Percentiles rank a stretch among this genome's conserved stretches.
These are phyloP conservation scores for Hibiscus tridactylites DNA, from an alignment of 345 rosid genomes.

Conservation along the genomic window DNA sequence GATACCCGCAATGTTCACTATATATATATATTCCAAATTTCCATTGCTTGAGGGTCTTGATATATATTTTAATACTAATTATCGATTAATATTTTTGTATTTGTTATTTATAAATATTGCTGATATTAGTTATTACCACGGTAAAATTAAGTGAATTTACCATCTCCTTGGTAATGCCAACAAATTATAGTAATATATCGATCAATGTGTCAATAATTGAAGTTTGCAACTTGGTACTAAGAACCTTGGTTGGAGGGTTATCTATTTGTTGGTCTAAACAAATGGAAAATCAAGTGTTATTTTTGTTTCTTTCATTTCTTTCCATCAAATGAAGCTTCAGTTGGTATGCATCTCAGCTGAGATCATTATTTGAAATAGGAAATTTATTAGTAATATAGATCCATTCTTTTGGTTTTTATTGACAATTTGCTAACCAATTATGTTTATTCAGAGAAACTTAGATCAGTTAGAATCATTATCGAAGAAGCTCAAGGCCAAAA, in stretches of 20 bases:
- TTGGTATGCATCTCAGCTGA: not conserved
- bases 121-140: not conserved
- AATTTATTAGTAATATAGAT: not conserved
- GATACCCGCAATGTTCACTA: not conserved
- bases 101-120: not conserved
- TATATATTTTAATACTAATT: not conserved
- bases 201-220: not conserved
- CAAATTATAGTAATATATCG: not conserved
- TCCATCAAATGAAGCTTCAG: not conserved
- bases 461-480: conserved; percentile 92
- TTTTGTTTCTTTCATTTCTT: not conserved
- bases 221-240: not conserved
- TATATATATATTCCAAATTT: not conserved
- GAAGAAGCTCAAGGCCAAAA: conserved; percentile 90
- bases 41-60: not conserved
- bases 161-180: not conserved
- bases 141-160: not conserved
- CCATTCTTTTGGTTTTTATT: conserved; percentile 6
- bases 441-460: conserved; percentile 65
- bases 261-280: not conserved
- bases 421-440: conserved; percentile 10
- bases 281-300: not conserved
- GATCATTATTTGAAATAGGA: not conserved
- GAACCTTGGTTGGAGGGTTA: not conserved
- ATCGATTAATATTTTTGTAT: not conserved